Percentiles rank a stretch among this genome's conserved stretches.
phyloP scores from a whole-genome alignment of 306 rosid species.

The Sicyos edulis region DNA sequence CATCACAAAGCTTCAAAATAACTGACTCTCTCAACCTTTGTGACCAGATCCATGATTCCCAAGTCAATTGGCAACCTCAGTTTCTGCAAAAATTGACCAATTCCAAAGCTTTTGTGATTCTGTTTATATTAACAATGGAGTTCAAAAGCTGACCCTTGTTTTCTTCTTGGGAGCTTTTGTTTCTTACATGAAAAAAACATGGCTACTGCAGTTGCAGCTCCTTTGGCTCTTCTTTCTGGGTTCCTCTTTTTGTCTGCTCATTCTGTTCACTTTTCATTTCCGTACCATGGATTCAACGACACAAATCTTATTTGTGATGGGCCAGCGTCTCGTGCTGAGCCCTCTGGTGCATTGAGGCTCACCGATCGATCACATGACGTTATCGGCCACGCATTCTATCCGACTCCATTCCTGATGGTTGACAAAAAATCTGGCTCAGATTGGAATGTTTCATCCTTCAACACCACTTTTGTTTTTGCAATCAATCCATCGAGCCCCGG shows the following conservation, averaged over 20 bases:
- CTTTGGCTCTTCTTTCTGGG: conserved; percentile 29
- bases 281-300: conserved; percentile 43
- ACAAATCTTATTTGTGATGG: conserved; percentile 17
- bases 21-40: background rate
- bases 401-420: conserved; percentile 26
- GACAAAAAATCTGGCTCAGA: conserved; percentile 4
- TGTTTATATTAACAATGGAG: background rate
- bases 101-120: background rate
- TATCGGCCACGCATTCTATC: conserved; percentile 49
- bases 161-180: conserved; percentile 14
- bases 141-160: conserved; percentile 6
- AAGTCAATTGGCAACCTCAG: background rate
- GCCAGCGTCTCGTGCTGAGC: conserved; percentile 27
- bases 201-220: conserved; percentile 27
- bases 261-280: conserved; percentile 17
- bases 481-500: conserved; percentile 33
- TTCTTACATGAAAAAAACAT: conserved; percentile 13
- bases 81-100: background rate
- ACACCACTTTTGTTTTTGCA: conserved; percentile 58
- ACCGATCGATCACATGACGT: conserved; percentile 31
- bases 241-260: conserved; percentile 19
- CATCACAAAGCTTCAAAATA: background rate
- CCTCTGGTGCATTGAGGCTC: conserved; percentile 39
- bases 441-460: conserved; percentile 40
- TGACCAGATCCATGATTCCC: background rate